A percentile compares a stretch with the other conserved stretches of the same genome.
Conservation (phyloP, 148 eudicot genomes). For the Chenopodium berlandieri region DNA sequence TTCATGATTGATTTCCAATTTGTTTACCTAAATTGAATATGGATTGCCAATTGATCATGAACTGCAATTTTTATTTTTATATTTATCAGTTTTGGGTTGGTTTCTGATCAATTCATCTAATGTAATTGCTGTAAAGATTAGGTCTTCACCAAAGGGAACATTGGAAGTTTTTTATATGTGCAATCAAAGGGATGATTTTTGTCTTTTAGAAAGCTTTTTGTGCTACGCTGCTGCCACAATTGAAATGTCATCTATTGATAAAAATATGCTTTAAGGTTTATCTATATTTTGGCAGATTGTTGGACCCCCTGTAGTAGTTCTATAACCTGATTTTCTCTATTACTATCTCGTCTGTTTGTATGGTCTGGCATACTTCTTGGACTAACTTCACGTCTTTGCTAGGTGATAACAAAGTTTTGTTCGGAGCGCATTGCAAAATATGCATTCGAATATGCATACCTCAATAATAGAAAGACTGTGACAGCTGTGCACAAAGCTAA, state of each 20-base stretch:
- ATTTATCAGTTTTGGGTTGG: not conserved
- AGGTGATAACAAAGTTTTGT: slow-evolving; percentile 93
- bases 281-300: not conserved
- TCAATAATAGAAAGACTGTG: slow-evolving; percentile 80
- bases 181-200: not conserved
- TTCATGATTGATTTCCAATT: no score
- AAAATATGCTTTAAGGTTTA: not conserved
- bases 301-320: not conserved
- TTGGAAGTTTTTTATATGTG: not conserved
- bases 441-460: slow-evolving; percentile 86
- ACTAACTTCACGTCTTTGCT: slow-evolving; percentile 15
- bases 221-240: not conserved
- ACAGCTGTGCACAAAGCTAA: slow-evolving; percentile 95
- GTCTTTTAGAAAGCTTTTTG: not conserved
- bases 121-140: not conserved
- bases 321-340: not conserved
- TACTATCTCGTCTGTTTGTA: not conserved
- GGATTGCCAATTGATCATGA: not conserved
- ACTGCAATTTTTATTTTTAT: not conserved
- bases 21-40: no score
- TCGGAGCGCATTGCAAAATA: slow-evolving; percentile 88
- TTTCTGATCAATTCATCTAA: not conserved
- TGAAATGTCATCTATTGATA: not conserved
- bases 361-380: slow-evolving; percentile 2
- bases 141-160: not conserved